A percentile compares a stretch with the other conserved stretches of the same genome.
phyloP scores from a whole-genome alignment of 73 alveolate species.

The Symbiodinium natans region DNA sequence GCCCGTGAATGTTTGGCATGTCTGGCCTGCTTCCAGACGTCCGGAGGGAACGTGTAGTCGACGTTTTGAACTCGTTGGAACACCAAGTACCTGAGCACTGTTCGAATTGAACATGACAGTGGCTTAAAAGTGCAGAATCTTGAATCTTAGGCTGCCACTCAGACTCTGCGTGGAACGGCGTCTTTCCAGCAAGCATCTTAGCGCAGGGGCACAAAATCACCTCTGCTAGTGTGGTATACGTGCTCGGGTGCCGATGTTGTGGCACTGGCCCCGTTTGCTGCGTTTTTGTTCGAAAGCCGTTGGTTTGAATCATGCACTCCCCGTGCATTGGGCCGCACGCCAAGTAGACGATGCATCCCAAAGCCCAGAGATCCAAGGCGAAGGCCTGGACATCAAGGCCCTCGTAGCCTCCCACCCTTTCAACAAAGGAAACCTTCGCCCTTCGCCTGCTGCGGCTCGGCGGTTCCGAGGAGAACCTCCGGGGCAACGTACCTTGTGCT shows the following conservation, averaged over 20 bases:
- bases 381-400: constrained; percentile 11
- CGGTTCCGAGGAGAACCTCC: constrained; percentile 54
- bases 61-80: constrained; percentile 58
- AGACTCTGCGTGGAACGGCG: constrained; percentile 53
- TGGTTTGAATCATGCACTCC: too few species aligned
- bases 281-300: too few species aligned
- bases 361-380: constrained; percentile 62
- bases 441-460: constrained; percentile 32
- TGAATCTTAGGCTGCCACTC: not conserved
- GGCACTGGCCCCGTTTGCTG: too few species aligned
- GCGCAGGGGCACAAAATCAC: too few species aligned
- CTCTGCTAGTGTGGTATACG: too few species aligned
- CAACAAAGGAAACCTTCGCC: too few species aligned
- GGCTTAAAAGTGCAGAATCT: not conserved
- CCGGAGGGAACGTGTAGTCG: constrained; percentile 34
- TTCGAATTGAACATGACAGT: not conserved
- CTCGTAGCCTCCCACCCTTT: not conserved
- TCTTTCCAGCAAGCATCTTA: constrained; percentile 47
- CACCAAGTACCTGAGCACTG: constrained; percentile 46
- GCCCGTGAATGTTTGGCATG: too few species aligned
- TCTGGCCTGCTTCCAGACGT: not conserved
- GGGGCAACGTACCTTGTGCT: constrained; percentile 78
- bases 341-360: constrained; percentile 86
- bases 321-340: not conserved
- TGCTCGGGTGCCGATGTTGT: not conserved